Conservation (phyloP, 768 basidiomycete species). For the Leccinum truebloodii region DNA sequence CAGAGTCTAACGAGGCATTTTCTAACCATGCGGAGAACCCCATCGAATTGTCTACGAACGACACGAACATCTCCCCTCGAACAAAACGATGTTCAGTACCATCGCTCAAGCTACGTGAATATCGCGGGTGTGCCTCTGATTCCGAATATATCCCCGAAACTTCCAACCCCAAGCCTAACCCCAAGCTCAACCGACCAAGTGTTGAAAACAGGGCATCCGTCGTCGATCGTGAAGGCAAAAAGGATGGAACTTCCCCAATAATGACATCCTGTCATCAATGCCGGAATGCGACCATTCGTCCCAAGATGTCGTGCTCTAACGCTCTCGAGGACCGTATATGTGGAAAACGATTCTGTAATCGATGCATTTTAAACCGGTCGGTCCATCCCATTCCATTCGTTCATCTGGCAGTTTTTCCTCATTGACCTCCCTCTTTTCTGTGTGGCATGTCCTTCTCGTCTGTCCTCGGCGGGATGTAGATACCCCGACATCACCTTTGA, state of each 20-base stretch:
- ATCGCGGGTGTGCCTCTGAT: slow-evolving; percentile 11
- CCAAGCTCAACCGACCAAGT: slow-evolving; percentile 6
- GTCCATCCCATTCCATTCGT: slow-evolving; percentile 2
- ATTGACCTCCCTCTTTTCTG: background rate
- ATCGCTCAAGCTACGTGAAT: slow-evolving; percentile 21
- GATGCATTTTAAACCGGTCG: slow-evolving; percentile 37
- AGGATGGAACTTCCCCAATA: background rate
- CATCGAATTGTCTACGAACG: background rate
- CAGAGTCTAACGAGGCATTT: background rate
- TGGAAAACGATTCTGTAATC: slow-evolving; percentile 36
- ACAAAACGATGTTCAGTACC: slow-evolving; percentile 11
- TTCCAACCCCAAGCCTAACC: slow-evolving; percentile 4
- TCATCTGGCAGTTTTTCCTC: slow-evolving; percentile 3
- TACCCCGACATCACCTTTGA: slow-evolving; percentile 43
- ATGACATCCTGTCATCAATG: slow-evolving; percentile 40
- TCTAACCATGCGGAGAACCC: background rate
- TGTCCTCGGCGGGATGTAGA: slow-evolving; percentile 20
- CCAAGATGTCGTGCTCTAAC: slow-evolving; percentile 40
- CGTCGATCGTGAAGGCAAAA: background rate
- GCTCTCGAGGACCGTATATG: slow-evolving; percentile 21
- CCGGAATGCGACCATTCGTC: slow-evolving; percentile 24
- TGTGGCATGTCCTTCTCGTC: background rate
- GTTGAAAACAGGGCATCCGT: background rate
- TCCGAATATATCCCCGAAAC: slow-evolving; percentile 15
- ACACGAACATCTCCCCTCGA: background rate